A percentile compares a stretch with the other conserved stretches of the same genome.
These are phyloP conservation scores for Beauveria scarabaeidicola DNA, from an alignment of 2,329 filamentous ascomycete genomes.

Conservation along the genomic window DNA sequence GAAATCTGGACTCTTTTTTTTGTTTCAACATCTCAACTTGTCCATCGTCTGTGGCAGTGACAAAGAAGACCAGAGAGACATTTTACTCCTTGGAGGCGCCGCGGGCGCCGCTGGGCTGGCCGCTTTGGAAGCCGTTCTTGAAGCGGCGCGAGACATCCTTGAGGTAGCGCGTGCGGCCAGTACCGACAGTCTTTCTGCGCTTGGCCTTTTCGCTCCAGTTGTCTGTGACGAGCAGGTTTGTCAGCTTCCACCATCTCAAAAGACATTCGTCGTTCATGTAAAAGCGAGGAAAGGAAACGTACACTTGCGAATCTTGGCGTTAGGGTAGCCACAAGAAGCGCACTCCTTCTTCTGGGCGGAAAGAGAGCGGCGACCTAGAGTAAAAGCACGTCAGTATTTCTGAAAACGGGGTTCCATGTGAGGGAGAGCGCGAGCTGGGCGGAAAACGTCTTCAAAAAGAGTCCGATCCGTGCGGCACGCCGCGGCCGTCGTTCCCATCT, in stretches of 20 bases:
- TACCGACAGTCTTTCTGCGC: constrained; percentile 98
- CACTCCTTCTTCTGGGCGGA: constrained; percentile 99
- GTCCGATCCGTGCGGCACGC: background rate
- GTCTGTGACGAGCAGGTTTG: constrained; percentile 45
- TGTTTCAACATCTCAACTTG: background rate
- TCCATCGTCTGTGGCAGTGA: background rate
- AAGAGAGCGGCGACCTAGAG: constrained; percentile 81
- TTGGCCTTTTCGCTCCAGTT: constrained; percentile 99
- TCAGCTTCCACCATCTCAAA: background rate
- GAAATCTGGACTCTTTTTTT: background rate
- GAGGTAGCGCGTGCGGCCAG: constrained; percentile 91
- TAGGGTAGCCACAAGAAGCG: constrained; percentile 88
- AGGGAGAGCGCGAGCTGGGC: no score
- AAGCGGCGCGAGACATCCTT: constrained; percentile 88
- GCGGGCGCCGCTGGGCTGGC: constrained; percentile 74
- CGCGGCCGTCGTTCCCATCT: background rate
- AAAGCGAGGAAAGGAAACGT: constrained; percentile 44
- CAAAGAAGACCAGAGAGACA: background rate
- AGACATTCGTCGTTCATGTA: no score
- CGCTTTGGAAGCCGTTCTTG: constrained; percentile 96
- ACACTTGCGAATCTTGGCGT: constrained; percentile 98
- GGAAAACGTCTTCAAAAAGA: background rate
- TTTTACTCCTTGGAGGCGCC: constrained; percentile 40
- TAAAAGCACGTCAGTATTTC: constrained; percentile 12
- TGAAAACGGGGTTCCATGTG: background rate